A percentile compares a stretch with the other conserved stretches of the same genome.
Evolutionary conservation across 108 stramenopile species (phyloP).

Genomic region (Schizochytrium sp.): DNA sequence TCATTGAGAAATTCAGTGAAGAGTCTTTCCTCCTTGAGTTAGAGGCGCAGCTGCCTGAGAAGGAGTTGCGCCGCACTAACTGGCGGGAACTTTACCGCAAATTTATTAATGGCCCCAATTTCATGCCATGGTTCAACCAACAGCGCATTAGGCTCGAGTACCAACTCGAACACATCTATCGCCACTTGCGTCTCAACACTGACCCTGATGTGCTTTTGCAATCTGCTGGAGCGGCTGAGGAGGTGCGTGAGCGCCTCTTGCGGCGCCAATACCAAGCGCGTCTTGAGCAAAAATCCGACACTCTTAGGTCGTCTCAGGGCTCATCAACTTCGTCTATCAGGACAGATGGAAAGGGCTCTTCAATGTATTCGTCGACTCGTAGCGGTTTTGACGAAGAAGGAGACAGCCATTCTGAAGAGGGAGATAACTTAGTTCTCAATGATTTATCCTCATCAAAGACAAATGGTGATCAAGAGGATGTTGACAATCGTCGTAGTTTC

Average conservation of each 20-base stretch:
- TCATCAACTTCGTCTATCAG: too few relatives aligned
- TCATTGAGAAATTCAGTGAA: neutral
- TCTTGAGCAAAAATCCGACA: neutral
- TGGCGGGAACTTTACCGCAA: constrained; percentile 32
- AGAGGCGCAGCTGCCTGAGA: constrained; percentile 42
- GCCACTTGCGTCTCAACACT: constrained; percentile 35
- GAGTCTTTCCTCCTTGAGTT: constrained; percentile 41
- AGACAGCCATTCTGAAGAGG: too few relatives aligned
- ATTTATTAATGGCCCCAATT: constrained; percentile 39
- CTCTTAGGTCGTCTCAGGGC: too few relatives aligned
- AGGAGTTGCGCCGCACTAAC: constrained; percentile 29
- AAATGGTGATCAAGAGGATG: neutral
- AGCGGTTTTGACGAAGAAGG: too few relatives aligned
- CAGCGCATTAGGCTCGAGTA: constrained; percentile 54
- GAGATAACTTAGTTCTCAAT: too few relatives aligned
- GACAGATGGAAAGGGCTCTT: neutral
- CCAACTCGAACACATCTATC: constrained; percentile 49
- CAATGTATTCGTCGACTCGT: neutral
- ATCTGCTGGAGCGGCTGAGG: constrained; percentile 19
- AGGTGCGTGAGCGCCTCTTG: constrained; percentile 20
- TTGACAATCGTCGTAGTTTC: neutral
- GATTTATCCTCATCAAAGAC: neutral
- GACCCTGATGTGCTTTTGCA: constrained; percentile 56
- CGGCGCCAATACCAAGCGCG: neutral
- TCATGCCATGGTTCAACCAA: constrained; percentile 22